Base-by-base conservation (phyloP, 495 filamentous ascomycete species). In the Cudoniella acicularis region DNA sequence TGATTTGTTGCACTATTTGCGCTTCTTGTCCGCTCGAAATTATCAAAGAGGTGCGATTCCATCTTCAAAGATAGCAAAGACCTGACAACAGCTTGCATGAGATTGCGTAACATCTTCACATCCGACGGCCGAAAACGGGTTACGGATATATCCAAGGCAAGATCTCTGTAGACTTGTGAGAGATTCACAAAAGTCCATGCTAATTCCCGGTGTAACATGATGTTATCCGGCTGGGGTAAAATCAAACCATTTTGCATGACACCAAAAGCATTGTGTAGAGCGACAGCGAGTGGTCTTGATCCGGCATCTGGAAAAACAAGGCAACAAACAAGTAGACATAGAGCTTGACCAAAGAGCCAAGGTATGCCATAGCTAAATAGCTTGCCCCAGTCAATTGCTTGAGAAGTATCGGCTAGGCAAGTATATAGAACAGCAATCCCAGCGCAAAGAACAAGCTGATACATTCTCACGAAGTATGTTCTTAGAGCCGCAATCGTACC, bases 401-500 rank as follows among this genome's bases (percentile, higher is more conserved):
- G 56, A 11, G 73, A 68, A 3, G 76, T 75, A 24, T 80, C 75
- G 21, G 80, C 79, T 6, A 84, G 64, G 57, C 72, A 76, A 9
- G 77, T 74, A 59, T 80, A 84, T 17, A 72, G 75, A 21, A 83
- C 75, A 0, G 80, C 77, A 46, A 84, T 70, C 9, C 81, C 81
- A 26, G 80, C 79, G 57, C 76, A 76, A 22, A 84, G 70, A 21
- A 79, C 71, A 1, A 73, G 63, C 63, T 84, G 81, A 60, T 83
- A 83, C 18, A 80, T 70, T 51, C 81, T 70, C 21, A 82, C 71
- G 43, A 76, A 79, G 42, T 77, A 77, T 17, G 80, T 82, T 54
- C 81, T 72, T 23, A 84, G 61, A 63, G 72, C 81, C 9, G 75
- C 79, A 45, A 81, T 72, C 1, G 67, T 47, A 27, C 70, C 77